Percentiles rank a stretch among this genome's conserved stretches.
Evolutionary conservation across 306 rosid species (phyloP).

Genomic region (Gillenia trifoliata): DNA sequence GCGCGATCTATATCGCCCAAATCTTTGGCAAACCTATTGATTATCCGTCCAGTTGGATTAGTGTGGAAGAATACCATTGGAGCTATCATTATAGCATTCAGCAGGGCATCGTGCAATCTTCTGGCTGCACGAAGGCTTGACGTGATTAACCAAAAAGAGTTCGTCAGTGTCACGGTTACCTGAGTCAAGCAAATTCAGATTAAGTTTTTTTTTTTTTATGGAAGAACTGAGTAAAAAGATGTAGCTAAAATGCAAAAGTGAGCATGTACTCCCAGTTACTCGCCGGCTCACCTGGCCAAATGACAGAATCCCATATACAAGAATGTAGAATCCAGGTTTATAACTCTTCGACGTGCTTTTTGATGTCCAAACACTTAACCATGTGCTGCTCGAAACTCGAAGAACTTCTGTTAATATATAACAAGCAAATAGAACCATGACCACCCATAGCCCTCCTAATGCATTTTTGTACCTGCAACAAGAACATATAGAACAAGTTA

Average conservation of each 20-base stretch:
- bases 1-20: slow-evolving; percentile 65
- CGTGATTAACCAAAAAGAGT: slow-evolving; percentile 68
- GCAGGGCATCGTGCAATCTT: slow-evolving; percentile 61
- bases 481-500: slow-evolving; percentile 8
- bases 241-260: background rate
- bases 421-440: slow-evolving; percentile 52
- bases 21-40: slow-evolving; percentile 87
- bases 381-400: slow-evolving; percentile 75
- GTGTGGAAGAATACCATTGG: slow-evolving; percentile 91
- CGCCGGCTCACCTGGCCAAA: slow-evolving; percentile 59
- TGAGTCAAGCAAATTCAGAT: slow-evolving; percentile 26
- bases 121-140: slow-evolving; percentile 69
- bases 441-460: slow-evolving; percentile 83
- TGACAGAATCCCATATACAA: slow-evolving; percentile 61
- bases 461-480: slow-evolving; percentile 63
- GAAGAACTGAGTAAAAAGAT: background rate
- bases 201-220: background rate
- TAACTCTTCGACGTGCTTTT: slow-evolving; percentile 45
- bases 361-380: slow-evolving; percentile 81
- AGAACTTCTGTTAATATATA: slow-evolving; percentile 61
- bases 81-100: slow-evolving; percentile 55
- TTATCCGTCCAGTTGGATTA: slow-evolving; percentile 80
- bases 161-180: slow-evolving; percentile 71
- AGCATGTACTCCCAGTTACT: too few species aligned
- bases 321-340: slow-evolving; percentile 59